Evolutionary conservation across 2,329 filamentous ascomycete genomes (phyloP), one percentile per base, ranked within the genome.

Genomic region (Hypoxylon sp.): DNA sequence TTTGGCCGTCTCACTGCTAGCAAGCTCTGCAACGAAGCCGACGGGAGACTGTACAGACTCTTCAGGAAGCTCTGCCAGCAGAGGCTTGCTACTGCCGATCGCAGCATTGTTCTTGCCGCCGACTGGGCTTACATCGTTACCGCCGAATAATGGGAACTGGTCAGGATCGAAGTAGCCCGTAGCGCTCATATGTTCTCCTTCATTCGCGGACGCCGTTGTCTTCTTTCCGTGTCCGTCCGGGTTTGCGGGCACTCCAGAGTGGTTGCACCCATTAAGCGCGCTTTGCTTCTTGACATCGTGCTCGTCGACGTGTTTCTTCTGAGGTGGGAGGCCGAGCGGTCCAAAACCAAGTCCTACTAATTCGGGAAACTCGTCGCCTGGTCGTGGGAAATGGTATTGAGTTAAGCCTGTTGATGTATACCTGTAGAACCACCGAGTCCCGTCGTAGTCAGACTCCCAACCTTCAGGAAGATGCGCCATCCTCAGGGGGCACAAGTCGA

Each of bases 391-490:
- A 65, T 84, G 84, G 73, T 84, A 89, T 75, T 89, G 87, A 15
- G 84, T 77, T 37, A 84, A 79, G 8, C 86, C 86, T 7, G 84
- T 87, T 24, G 86, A 79, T 69, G 81, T 85, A 79, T 86, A 88
- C 56, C 82, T 82, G 75, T 86, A 89, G 77, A 88, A 85, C 87
- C 87, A 89, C 27, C 87, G 83, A 13, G 67, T 72, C 58, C 86
- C 86, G 69, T 89, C 87, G 72, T 88, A 88, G 75, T 88, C 87
- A 73, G 79, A 82, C 63, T 87, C 85, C 87, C 87, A 89, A 60
- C 85, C 84, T 6, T 82, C 79, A 1, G 86, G 86, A 32, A 89
- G 83, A 53, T 76, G 79, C 3, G 80, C 68, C 82, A 84, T 73
- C 19, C 21, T 67, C 46, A 46, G 19, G 35, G 2, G 21, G 52